Base-by-base conservation (phyloP, 129 eudicot species). In the Flaveria robusta region DNA sequence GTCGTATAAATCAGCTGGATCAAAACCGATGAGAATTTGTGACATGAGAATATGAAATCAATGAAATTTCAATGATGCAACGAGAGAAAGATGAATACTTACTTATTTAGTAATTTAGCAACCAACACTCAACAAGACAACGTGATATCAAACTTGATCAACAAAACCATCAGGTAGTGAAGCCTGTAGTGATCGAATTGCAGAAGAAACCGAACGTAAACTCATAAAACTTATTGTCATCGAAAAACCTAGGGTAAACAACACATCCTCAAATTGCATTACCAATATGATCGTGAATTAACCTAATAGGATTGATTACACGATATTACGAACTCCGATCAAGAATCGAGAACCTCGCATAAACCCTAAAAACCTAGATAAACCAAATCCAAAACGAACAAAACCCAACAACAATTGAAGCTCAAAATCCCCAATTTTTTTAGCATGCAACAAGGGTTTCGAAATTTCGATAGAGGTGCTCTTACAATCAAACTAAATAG, bases 321-420 rank as follows among this genome's bases (percentile, higher is more conserved):
- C 31, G 31, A 27, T 27, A 73, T 14, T 23, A 23, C 24, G 45
- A 74, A 23, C 23, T 23, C 54, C 39, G 26, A 74, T 59, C 43
- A 18, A 42, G 49, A 51, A 66, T 42, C 39, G 6, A 34, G 39
- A 34, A 34, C 39, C 39, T 34, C 39, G 37, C 75, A 68, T 55
- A 77, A 77, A 68, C 81, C 75, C 75, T 77, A 68, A 54, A 68
- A 54, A 34, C 15, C 68, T 56, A 41, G 42, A 15, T 41, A 68
- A 24, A 6, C 58, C 75, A 39, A 77, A 68, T 76, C 55, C 74
- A 50, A 66, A n/a, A 51, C 39, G 39, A 34, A 34, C 7, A 34
- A 34, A 34, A 34, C 39, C 39, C 39, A 34, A 12, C 37, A 20
- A 22, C 42, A 12, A 37, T 45, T 52, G 24, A 65, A 75, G 80